Evolutionary conservation across 164 flowering plant species (phyloP), one percentile per base, ranked within the genome.

Genomic region (Macadamia tetraphylla): DNA sequence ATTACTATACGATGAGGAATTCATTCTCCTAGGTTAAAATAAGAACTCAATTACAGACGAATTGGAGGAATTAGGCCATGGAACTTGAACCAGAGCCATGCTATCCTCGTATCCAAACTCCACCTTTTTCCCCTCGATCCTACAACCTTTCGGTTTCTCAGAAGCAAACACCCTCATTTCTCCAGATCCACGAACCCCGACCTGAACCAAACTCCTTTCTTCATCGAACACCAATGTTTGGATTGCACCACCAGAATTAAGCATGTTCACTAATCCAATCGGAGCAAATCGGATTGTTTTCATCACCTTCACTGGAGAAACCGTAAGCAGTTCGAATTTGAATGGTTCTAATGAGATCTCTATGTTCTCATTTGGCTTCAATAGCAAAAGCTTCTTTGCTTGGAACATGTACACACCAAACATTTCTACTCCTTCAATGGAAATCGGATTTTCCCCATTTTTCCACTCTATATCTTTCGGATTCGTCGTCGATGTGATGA

Each of bases 231-330:
- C 69, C 63, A 88, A 15, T 0, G 89, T 81, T 68, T 79, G 85
- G 52, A 90, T 73, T 3, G 95, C 90, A 0, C 98, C 98, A 6
- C 98, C 95, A 9, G 81, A 62, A 74, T 92, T 92, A 44, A 92
- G 87, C 98, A 92, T 92, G 78, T 92, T 92, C 66, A 79, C 90
- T 9, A 87, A 62, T 8, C 98, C 98, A 51, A 92, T 87, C 1
- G 95, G 89, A 44, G 97, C 97, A 70, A 92, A 92, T 40, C 84
- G 83, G 29, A 87, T 67, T 2, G 66, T 70, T 3, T 71, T 80
- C 29, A 86, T 53, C 0, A 18, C 9, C 42, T 68, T 73, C 14
- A 92, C 85, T 0, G 98, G 95, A 29, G 95, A 87, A 46, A 89
- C 88, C 0, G 87, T 87, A 2, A 89, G 69, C 59, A 92, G 98